phyloP scores from a whole-genome alignment of 768 basidiomycete genomes.

The Boletellus sp. region DNA sequence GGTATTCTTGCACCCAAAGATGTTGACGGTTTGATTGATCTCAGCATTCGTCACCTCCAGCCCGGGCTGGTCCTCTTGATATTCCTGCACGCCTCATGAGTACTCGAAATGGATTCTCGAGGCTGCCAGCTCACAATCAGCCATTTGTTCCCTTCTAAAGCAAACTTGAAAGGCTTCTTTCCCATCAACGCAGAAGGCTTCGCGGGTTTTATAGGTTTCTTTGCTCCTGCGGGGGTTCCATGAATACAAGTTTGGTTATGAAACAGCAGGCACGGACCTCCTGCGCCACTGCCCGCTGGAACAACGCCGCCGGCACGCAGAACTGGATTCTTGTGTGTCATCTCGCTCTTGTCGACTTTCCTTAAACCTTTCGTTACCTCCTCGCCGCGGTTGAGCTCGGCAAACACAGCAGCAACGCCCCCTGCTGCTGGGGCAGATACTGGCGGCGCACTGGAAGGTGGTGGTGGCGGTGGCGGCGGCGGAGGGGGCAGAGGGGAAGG shows the following conservation, averaged over 20 bases:
- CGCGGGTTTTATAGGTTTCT: constrained; percentile 73
- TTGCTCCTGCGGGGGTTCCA: constrained; percentile 31
- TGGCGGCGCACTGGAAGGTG: constrained; percentile 41
- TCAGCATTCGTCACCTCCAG: constrained; percentile 75
- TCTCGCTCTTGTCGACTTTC: constrained; percentile 93
- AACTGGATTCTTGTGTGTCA: constrained; percentile 98
- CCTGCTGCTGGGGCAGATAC: constrained; percentile 44
- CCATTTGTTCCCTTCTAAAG: constrained; percentile 93
- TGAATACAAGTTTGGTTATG: not conserved
- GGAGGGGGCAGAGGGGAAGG: constrained; percentile 39
- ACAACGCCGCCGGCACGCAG: constrained; percentile 57
- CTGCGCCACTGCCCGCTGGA: constrained; percentile 38
- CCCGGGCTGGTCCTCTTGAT: constrained; percentile 76
- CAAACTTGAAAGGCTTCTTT: constrained; percentile 90
- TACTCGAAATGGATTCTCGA: not conserved
- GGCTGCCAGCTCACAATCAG: constrained; percentile 56
- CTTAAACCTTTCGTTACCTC: constrained; percentile 86
- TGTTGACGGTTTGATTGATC: constrained; percentile 79
- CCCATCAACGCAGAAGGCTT: constrained; percentile 81
- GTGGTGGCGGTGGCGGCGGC: constrained; percentile 54
- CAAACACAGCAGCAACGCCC: constrained; percentile 79
- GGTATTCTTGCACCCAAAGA: constrained; percentile 87
- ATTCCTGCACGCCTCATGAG: constrained; percentile 57
- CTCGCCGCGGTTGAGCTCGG: constrained; percentile 84
- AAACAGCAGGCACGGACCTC: constrained; percentile 29